Conservation (phyloP, 306 rosid genomes). For the Hylodesmum podocarpum region DNA sequence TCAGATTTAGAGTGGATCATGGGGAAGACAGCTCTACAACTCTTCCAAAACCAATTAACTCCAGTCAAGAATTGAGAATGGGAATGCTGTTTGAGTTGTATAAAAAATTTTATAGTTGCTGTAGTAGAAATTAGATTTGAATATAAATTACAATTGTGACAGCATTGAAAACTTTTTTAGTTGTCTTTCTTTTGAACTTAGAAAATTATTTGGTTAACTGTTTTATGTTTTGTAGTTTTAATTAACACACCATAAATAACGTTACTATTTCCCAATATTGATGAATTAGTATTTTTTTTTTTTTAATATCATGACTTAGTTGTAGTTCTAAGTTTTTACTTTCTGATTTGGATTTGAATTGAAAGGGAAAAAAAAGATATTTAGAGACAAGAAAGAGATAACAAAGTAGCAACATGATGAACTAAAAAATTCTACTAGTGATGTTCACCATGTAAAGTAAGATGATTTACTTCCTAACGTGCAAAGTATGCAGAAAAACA, state of each 20-base stretch:
- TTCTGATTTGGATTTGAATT: background rate
- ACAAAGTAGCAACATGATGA: too few species aligned
- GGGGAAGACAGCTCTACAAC: conserved; percentile 59
- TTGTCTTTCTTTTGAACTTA: too few species aligned
- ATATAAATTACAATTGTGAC: background rate
- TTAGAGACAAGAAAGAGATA: too few species aligned
- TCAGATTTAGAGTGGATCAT: conserved; percentile 79
- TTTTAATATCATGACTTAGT: too few species aligned
- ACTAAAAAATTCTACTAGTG: too few species aligned
- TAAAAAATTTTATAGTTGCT: background rate
- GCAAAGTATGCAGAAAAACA: too few species aligned
- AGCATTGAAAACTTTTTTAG: background rate
- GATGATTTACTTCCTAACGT: background rate
- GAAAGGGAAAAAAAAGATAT: too few species aligned
- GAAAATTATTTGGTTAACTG: too few species aligned
- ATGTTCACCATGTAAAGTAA: background rate
- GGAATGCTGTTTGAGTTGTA: background rate
- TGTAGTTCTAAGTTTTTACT: background rate
- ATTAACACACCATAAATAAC: background rate
- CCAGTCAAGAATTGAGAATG: background rate
- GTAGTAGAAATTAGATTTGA: background rate
- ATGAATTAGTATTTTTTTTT: too few species aligned
- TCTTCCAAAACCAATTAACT: conserved; percentile 51
- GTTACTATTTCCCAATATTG: background rate
- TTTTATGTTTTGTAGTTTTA: too few species aligned